Base-by-base conservation (phyloP, 108 stramenopile genomes). In the Fistulifera solaris region DNA sequence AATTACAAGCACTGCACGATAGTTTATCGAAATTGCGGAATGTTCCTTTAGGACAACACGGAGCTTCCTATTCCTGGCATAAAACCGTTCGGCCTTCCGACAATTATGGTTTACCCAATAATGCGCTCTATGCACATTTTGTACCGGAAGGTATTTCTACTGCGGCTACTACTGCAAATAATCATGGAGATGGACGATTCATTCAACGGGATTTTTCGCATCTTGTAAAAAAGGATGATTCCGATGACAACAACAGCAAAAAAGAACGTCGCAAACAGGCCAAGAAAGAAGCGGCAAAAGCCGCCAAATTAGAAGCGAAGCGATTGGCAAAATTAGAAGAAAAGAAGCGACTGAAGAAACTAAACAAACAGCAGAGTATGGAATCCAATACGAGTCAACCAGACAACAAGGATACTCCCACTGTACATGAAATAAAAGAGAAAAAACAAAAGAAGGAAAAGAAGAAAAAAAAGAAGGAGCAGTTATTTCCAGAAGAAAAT, bases 161-260 rank as follows among this genome's bases (percentile, higher is more conserved):
- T 70, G 71, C 73, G 8, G 75, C 48, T 24, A 54, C 66, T 0
- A 52, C 43, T 16, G 15, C 18, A 10, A 22, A 48, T 11, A 59
- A 75, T 40, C 68, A 76, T 52, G 89, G 89, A 15, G 85, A 87
- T 67, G 89, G 89, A 48, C 67, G 85, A 27, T 50, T 40, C 18
- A 91, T 91, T 43, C 84, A 91, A 50, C 72, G 85, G 1, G 78
- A 85, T 52, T 91, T 91, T 59, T 84, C 82, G 35, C 80, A 87
- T 70, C 47, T 56, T 1, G 46, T 31, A 28, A 25, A 63, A 24
- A 65, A 38, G 12, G 68, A 59, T 8, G 54, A 41, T 46, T 11
- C 19, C 14, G 17, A 39, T 27, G 40, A 57, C 8, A 61, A 69
- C 35, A 62, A 74, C 53, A 21, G 35, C 7, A 38, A 25, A 18